Base-by-base conservation (phyloP, 2,329 filamentous ascomycete genomes). In the Beauveria bassiana region DNA sequence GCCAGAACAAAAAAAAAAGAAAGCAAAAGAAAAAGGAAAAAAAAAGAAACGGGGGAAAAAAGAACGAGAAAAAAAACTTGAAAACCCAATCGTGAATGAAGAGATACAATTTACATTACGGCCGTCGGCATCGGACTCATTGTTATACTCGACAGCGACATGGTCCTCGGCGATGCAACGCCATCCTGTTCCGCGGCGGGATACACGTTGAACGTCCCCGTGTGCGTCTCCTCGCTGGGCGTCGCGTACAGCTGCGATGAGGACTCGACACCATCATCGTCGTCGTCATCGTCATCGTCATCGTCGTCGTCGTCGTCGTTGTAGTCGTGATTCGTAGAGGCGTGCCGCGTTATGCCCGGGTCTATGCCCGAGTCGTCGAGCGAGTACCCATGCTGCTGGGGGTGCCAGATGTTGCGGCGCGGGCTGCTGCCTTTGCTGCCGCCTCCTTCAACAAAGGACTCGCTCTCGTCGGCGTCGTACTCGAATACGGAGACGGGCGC, bases 141-240 rank as follows among this genome's bases (percentile, higher is more conserved):
- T 1, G 84, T 86, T 66, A 87, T 71, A 68, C 85, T 83, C 63
- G 83, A 84, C 12, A 88, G 76, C 31, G 83, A 89, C 68, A 91
- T 78, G 49, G 85, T 87, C 65, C 83, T 82, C 24, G 83, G 84
- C 1, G 86, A 72, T 51, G 71, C 73, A 22, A 72, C 67, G 10
- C 73, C 71, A 55, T 75, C 73, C 22, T 74, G 75, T 64, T 77
- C 71, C 70, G 77, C 78, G 3, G 75, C 75, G 57, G 75, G 77
- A 8, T 38, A 56, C 3, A 40, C 26, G 18, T 20, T 43, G 18
- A 61, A 55, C 6, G 26, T 8, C 12, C 26, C 26, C 26, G 65
- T 74, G 34, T 72, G 71, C 8, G 70, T 67, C 59, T 81, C 80
- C 67, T 84, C 81, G 10, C 70, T 70, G 1, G 82, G 82, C 3